Percentiles rank a stretch among this genome's conserved stretches.
Evolutionary conservation across 495 filamentous ascomycete species (phyloP).

Genomic region (Astrocystis sublimbata): DNA sequence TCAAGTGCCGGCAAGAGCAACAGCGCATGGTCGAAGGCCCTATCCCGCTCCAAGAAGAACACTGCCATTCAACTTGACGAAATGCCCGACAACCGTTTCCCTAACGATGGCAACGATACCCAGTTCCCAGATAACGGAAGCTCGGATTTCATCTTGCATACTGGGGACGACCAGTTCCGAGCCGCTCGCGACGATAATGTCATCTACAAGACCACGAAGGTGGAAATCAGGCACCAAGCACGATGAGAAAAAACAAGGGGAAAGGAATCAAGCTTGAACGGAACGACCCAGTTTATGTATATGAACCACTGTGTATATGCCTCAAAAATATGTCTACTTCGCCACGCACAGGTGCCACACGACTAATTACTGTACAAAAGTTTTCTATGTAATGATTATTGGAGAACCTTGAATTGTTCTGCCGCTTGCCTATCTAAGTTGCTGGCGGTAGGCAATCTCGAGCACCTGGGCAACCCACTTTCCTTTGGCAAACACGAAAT

Average conservation of each 20-base stretch:
- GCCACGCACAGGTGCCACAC: too few relatives aligned
- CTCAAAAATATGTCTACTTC: too few relatives aligned
- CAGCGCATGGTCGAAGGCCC: slow-evolving; percentile 1
- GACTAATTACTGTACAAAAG: not conserved
- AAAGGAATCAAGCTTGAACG: too few relatives aligned
- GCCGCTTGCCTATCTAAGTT: too few relatives aligned
- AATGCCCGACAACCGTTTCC: slow-evolving; percentile 5
- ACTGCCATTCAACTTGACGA: slow-evolving; percentile 8
- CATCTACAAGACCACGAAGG: slow-evolving; percentile 15
- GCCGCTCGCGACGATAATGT: not conserved
- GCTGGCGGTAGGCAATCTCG: too few relatives aligned
- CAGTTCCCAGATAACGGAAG: not conserved
- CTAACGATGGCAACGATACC: slow-evolving; percentile 9
- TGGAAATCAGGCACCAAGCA: slow-evolving; percentile 8
- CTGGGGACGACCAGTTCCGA: not conserved
- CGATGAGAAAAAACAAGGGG: not conserved
- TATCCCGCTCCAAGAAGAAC: not conserved
- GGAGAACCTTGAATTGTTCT: too few relatives aligned
- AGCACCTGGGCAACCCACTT: too few relatives aligned
- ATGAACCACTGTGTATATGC: not conserved
- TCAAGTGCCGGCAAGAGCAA: not conserved
- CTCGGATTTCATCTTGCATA: slow-evolving; percentile 7
- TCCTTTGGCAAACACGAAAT: too few relatives aligned
- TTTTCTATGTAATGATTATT: slow-evolving; percentile 1
- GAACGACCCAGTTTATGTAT: not conserved